Percentiles rank a stretch among this genome's conserved stretches.
Conservation (phyloP, 139 green algal species). For the Chlamydomonas sphaeroides region DNA sequence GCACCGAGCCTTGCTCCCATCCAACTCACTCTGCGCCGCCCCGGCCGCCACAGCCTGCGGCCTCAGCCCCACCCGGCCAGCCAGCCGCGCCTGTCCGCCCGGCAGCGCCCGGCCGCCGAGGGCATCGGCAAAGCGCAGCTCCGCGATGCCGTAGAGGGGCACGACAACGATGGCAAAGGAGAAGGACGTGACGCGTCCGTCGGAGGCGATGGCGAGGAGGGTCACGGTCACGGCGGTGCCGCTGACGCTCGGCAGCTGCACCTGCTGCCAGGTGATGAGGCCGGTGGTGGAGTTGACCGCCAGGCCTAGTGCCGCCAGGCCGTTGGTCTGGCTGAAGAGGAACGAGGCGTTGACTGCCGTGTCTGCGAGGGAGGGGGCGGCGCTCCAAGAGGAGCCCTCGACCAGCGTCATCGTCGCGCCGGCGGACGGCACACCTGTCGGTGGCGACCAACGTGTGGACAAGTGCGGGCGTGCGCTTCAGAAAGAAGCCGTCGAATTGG, state of each 20-base stretch:
- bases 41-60: neutral
- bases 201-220: neutral
- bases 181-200: neutral
- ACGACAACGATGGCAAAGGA: slow-evolving; percentile 6
- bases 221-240: neutral
- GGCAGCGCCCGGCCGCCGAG: neutral
- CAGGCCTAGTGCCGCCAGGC: neutral
- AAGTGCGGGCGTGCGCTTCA: no score
- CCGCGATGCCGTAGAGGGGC: slow-evolving; percentile 5
- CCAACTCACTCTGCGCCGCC: no score
- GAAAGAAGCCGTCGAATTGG: no score
- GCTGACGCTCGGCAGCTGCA: neutral
- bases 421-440: neutral
- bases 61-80: neutral
- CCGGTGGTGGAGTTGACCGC: neutral
- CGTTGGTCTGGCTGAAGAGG: neutral
- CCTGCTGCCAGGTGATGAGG: neutral
- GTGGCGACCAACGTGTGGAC: neutral
- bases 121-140: neutral
- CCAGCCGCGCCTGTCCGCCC: neutral
- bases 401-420: neutral
- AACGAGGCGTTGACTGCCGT: neutral
- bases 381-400: neutral
- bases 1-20: no score
- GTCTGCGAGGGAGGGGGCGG: neutral